These are phyloP conservation scores for Colletotrichum spaethianum DNA, from an alignment of 2,329 filamentous ascomycete genomes.

Conservation along the genomic window DNA sequence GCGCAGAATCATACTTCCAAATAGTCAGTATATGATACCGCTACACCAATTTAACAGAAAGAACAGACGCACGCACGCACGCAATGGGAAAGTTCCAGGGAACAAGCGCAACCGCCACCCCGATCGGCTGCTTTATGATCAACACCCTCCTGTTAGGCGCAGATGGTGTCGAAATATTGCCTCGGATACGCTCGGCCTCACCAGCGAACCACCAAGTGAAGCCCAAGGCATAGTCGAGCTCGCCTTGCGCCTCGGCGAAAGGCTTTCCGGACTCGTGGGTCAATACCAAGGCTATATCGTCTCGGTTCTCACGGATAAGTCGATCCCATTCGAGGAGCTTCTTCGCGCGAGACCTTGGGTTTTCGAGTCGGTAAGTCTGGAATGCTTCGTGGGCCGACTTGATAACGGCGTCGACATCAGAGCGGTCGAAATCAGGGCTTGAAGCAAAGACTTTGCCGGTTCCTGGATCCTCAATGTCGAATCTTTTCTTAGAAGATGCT, in stretches of 20 bases:
- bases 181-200: constrained; percentile 67
- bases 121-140: constrained; percentile 72
- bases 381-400: constrained; percentile 54
- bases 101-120: constrained; percentile 53
- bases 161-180: constrained; percentile 71
- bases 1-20: constrained; percentile 47
- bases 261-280: constrained; percentile 71
- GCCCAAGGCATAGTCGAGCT: constrained; percentile 68
- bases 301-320: constrained; percentile 51
- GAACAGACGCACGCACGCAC: constrained; percentile 55
- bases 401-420: constrained; percentile 56
- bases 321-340: constrained; percentile 54
- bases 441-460: constrained; percentile 64
- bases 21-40: not conserved
- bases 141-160: constrained; percentile 76
- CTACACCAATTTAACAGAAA: rapidly evolving
- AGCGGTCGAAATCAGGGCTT: constrained; percentile 60
- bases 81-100: constrained; percentile 73
- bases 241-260: constrained; percentile 65
- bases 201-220: constrained; percentile 73
- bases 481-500: constrained; percentile 62
- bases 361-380: constrained; percentile 54
- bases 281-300: constrained; percentile 56
- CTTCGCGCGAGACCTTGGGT: constrained; percentile 53
- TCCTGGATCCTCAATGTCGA: constrained; percentile 68